A percentile compares a stretch with the other conserved stretches of the same genome.
Conservation (phyloP, 805 yeast genomes). For the Grigorovia humatica region DNA sequence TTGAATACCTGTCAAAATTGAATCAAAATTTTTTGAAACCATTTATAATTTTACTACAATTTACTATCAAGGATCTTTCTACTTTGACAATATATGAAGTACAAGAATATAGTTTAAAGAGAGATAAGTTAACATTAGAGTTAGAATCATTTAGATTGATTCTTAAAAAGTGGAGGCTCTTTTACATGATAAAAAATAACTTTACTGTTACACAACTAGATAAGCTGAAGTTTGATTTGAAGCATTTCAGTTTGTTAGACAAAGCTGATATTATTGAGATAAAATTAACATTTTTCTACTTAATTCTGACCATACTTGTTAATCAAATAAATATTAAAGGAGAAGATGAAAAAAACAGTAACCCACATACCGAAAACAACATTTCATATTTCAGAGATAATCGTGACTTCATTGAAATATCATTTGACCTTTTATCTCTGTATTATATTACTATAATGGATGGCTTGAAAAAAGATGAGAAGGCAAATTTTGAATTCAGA, state of each 20-base stretch:
- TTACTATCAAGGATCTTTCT: slow-evolving; percentile 2
- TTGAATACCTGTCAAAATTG: slow-evolving; percentile 10
- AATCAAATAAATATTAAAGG: neutral
- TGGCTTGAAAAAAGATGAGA: neutral
- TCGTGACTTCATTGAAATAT: slow-evolving; percentile 11
- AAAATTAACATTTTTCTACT: slow-evolving; percentile 21
- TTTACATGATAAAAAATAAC: slow-evolving; percentile 19
- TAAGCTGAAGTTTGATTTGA: neutral
- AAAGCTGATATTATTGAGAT: slow-evolving; percentile 21
- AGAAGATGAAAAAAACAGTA: neutral
- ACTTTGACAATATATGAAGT: slow-evolving; percentile 6
- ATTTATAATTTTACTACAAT: slow-evolving; percentile 14
- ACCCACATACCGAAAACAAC: neutral
- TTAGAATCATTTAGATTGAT: slow-evolving; percentile 17
- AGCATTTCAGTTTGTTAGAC: slow-evolving; percentile 5
- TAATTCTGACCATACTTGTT: slow-evolving; percentile 8
- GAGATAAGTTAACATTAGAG: slow-evolving; percentile 8
- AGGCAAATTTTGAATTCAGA: neutral
- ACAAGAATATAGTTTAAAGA: slow-evolving; percentile 17
- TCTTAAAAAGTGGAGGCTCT: slow-evolving; percentile 17
- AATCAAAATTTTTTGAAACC: slow-evolving; percentile 17
- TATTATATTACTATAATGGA: slow-evolving; percentile 21
- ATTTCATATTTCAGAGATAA: slow-evolving; percentile 1
- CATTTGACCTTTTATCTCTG: slow-evolving; percentile 22
- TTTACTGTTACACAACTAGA: neutral